Evolutionary conservation across 2,329 filamentous ascomycete species (phyloP), one percentile per base, ranked within the genome.

Genomic region (Grosmannia huntii): DNA sequence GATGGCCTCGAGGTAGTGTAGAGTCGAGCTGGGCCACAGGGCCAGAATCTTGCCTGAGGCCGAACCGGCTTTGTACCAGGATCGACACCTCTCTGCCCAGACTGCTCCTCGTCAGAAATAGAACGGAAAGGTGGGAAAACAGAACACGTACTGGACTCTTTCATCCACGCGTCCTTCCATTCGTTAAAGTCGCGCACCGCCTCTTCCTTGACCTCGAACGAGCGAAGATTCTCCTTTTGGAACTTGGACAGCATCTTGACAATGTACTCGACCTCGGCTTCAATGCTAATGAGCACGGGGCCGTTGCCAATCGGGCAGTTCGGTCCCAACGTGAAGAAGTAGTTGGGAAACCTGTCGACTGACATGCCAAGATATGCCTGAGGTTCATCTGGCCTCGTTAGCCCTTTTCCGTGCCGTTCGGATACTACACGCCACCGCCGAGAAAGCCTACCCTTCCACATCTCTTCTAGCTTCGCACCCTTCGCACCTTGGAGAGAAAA

Each of bases 351-450:
- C 14, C 59, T 75, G 11, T 72, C 72, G 58, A 76, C 60, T 4
- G 62, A 60, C 2, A 64, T 46, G 21, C 62, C 62, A 12, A 64
- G 56, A 56, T 64, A 64, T 28, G 58, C 58, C 19, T 28, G 53
- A 71, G 56, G 70, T 69, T 79, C 75, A 57, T 76, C 9, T 33
- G 9, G 2, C 2, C 31, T 33, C 31, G 31, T 33, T 33, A 33
- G 31, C 11, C 5, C 9, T 10, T 33, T 33, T 10, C 31, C 11
- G 9, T 9, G 2, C 31, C 9, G 31, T 10, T 33, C 9, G 31
- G 31, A 33, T 33, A 33, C 31, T 11, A 10, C 28, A 28, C 1
- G 28, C 28, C 28, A 7, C 28, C 28, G 28, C 28, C 28, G 28
- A 28, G 28, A 28, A 9, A 33, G 9, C 31, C 31, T 33, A 33